Conservation (phyloP, 805 yeast genomes). For the Saccharomycopsis babjevae region DNA sequence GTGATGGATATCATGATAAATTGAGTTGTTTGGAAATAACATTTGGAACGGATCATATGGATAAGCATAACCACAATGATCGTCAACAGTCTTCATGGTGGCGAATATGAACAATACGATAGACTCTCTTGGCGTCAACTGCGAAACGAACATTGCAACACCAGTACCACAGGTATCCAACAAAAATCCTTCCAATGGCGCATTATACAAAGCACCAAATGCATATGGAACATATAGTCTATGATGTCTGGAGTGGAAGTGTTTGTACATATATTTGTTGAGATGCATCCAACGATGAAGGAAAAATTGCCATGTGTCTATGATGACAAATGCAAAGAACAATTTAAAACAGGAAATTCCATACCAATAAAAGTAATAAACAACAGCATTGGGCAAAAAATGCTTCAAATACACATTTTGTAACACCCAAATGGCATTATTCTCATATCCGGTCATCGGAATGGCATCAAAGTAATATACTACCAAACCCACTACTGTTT, state of each 20-base stretch:
- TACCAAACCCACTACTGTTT: conserved; percentile 56
- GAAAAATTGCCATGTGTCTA: conserved; percentile 94
- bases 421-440: conserved; percentile 32
- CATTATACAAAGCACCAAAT: conserved; percentile 90
- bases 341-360: conserved; percentile 54
- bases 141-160: conserved; percentile 53
- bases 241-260: conserved; percentile 92
- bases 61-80: conserved; percentile 94
- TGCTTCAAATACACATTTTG: conserved; percentile 31
- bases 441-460: conserved; percentile 44
- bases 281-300: conserved; percentile 83
- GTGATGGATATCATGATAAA: conserved; percentile 95
- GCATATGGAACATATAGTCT: conserved; percentile 93
- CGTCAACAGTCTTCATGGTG: conserved; percentile 94
- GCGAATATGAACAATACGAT: conserved; percentile 71
- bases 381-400: conserved; percentile 36
- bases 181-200: conserved; percentile 87
- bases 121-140: conserved; percentile 68
- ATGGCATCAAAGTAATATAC: conserved; percentile 44
- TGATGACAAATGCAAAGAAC: conserved; percentile 52
- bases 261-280: conserved; percentile 62
- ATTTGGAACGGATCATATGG: conserved; percentile 88
- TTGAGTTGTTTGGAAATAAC: conserved; percentile 88
- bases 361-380: conserved; percentile 49
- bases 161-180: conserved; percentile 93